Base-by-base conservation (phyloP, 2,329 filamentous ascomycete species). In the Colletotrichum sp. region DNA sequence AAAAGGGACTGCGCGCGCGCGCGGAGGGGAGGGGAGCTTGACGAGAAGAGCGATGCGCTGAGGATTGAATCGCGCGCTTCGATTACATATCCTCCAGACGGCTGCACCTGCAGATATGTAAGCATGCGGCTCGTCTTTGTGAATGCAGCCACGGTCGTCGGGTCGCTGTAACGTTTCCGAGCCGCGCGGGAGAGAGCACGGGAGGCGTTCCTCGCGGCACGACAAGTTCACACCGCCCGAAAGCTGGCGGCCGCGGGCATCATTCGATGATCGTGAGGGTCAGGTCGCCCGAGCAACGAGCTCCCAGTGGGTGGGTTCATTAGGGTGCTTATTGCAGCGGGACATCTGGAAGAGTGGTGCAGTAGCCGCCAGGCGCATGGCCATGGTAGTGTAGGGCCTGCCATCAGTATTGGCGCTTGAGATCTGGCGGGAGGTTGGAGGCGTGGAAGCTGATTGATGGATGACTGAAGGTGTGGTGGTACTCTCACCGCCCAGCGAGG, bases 141-240 rank as follows among this genome's bases (percentile, higher is more conserved):
- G 12, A 30, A 32, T n/a, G n/a, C 25, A 25, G 27, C 5, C 34
- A 28, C 52, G 48, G 52, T 16, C 60, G 25, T 22, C 48, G 39
- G 18, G 39, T n/a, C 39, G 39, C 25, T 27, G 15, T 56, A 18
- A 32, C 22, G 28, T 65, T n/a, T 43, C 61, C 62, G 72, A 75
- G 32, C 72, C 72, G 68, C 72, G 62, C 62, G 68, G 68, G 69
- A 67, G 34, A 28, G n/a, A 48, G 68, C 72, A 55, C 62, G 68
- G 68, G n/a, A 22, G 43, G n/a, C 43, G 22, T 15, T 9, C 48
- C 28, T 58, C 27, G 48, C 12, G 8, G 15, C 28, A 32, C 6
- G 18, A 55, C 25, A 32, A 32, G 27, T 48, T 25, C n/a, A 52
- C 28, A 55, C 64, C 39, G 43, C 64, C 28, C 58, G 58, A 18